Conservation (phyloP, 148 eudicot species). For the Polygonum aviculare region DNA sequence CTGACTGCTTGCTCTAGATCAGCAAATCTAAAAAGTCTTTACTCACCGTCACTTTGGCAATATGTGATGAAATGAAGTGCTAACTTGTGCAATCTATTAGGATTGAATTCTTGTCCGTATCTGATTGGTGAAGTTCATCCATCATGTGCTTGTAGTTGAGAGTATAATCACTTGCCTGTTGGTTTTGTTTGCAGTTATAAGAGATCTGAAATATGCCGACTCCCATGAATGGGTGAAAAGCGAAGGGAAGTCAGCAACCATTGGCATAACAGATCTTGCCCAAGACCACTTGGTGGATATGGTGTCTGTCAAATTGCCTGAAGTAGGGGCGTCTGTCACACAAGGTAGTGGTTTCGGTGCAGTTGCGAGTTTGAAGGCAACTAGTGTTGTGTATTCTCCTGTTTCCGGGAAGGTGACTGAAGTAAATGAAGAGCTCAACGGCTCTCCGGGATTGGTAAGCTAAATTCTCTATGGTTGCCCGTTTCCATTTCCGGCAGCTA, state of each 20-base stretch:
- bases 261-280: slow-evolving; percentile 95
- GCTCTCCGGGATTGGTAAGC: slow-evolving; percentile 64
- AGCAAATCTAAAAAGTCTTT: neutral
- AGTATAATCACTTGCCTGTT: neutral
- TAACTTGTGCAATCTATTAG: neutral
- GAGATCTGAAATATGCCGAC: slow-evolving; percentile 67
- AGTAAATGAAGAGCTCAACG: slow-evolving; percentile 51
- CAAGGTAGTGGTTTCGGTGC: slow-evolving; percentile 79
- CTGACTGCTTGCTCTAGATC: neutral
- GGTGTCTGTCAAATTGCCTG: slow-evolving; percentile 80
- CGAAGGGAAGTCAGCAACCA: slow-evolving; percentile 56
- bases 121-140: neutral
- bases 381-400: slow-evolving; percentile 89
- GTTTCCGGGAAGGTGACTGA: slow-evolving; percentile 73
- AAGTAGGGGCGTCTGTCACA: slow-evolving; percentile 53
- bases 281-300: slow-evolving; percentile 89
- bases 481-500: no score
- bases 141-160: neutral
- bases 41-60: neutral
- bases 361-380: slow-evolving; percentile 93
- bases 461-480: neutral
- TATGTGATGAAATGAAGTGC: neutral
- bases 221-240: slow-evolving; percentile 94
- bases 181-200: slow-evolving; percentile 42
- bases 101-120: slow-evolving; percentile 2